Base-by-base conservation (phyloP, 352 stramenopile genomes). In the Halophytophthora polymorphica region DNA sequence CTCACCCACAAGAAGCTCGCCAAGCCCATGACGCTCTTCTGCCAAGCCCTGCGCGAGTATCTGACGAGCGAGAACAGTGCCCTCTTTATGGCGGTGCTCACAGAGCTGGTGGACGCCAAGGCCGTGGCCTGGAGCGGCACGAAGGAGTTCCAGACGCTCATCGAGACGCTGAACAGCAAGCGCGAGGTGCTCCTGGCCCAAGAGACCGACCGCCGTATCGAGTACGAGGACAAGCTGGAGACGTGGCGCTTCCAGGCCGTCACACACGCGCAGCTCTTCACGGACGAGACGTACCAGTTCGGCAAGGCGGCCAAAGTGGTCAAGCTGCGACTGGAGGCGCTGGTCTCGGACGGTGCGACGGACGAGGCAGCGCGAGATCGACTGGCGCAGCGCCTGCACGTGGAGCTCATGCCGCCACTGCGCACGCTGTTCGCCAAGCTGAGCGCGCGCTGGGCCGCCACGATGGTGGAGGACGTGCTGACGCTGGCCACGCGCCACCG, bases 231-330 rank as follows among this genome's bases (percentile, higher is more conserved):
- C 36, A 55, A 66, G 22, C 38, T 76, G 15, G 64, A 72, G 0
- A 46, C 71, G 33, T 92, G 78, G 82, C 68, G 70, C 50, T 64
- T 90, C 33, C 34, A 84, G 19, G 69, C 65, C 2, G 49, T 90
- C 53, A 86, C 77, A 1, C 77, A 89, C 47, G 56, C 62, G 11
- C 71, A 88, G 46, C 70, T 93, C 10, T 85, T 87, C 52, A 93
- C 79, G 6, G 82, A 93, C 54, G 82, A 93, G 54, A 86, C 82
- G 47, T 93, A 87, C 42, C 57, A 86, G 60, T 93, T 93, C 54
- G 78, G 65, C 22, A 86, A 85, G 40, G 76, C 79, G 13, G 67
- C 71, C 5, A 90, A 90, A 47, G 57, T 64, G 12, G 71, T 89
- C 6, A 73, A 81, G 49, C 45, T 55, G n/a, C 69, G 75, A 3